Evolutionary conservation across 163 green algal species (phyloP).

Genomic region (Chloromonas sp.): DNA sequence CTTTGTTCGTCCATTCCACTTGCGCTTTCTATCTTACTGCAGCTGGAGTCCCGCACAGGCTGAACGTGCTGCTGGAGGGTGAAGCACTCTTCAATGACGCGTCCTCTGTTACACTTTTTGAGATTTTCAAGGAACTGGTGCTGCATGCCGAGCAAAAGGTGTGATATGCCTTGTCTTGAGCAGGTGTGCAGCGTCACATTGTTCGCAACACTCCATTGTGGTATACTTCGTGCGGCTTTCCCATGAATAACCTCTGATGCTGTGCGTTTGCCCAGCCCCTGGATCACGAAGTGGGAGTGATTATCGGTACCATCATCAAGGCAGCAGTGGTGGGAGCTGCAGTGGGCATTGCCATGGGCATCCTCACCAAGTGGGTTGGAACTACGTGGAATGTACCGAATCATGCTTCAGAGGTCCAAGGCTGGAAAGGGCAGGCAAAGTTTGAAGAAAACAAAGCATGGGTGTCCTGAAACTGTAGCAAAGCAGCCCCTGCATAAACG

Average conservation of each 20-base stretch:
- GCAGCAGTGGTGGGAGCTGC: neutral
- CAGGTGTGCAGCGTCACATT: too few species aligned
- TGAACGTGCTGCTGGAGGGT: conserved; percentile 62
- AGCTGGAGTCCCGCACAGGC: conserved; percentile 36
- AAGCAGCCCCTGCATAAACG: too few species aligned
- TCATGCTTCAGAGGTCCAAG: neutral
- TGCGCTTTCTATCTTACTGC: neutral
- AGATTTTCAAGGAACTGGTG: conserved; percentile 45
- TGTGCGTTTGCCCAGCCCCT: neutral
- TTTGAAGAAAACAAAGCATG: too few species aligned
- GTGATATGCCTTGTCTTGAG: neutral
- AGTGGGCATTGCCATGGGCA: conserved; percentile 16
- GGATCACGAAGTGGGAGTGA: conserved; percentile 2
- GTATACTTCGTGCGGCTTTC: neutral
- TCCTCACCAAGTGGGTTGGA: conserved; percentile 12
- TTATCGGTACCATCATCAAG: conserved; percentile 6
- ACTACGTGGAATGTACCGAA: neutral
- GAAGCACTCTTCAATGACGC: conserved; percentile 82
- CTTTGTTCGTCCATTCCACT: too few species aligned
- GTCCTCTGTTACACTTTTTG: conserved; percentile 66
- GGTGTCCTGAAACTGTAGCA: too few species aligned
- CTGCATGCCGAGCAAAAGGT: conserved; percentile 4
- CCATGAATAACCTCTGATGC: too few species aligned
- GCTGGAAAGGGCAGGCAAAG: too few species aligned
- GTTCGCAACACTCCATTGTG: too few species aligned